Base-by-base conservation (phyloP, 2,329 filamentous ascomycete genomes). In the Trichothecium roseum region DNA sequence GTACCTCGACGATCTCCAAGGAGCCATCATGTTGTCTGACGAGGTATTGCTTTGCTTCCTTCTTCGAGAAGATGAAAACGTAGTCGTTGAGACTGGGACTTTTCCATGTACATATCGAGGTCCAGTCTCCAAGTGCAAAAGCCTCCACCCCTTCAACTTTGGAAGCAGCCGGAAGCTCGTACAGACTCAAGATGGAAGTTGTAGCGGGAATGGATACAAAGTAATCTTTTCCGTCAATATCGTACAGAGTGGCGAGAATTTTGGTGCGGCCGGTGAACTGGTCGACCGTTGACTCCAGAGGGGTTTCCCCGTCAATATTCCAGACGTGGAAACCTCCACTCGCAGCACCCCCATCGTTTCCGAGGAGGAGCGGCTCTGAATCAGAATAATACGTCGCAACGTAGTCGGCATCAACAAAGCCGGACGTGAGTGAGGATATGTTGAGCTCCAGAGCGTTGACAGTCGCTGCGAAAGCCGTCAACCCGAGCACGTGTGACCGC, bases 51-150 rank as follows among this genome's bases (percentile, higher is more conserved):
- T 58, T 48, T 2, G 49, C 57, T 28, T 59, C 45, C 1, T 42
- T 48, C 44, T 68, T 68, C 5, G 64, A 64, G 37, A 68, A 66
- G 9, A 68, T 43, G 40, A 57, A 68, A 4, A 68, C 34, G 37
- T 68, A 68, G 24, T 60, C 51, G 29, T 63, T 59, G 2, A 56
- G 57, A 14, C 54, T 60, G 14, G 44, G 45, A 35, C 57, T 63
- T 41, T 53, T 60, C 64, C 62, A 68, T 8, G 54, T 48, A 43
- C 66, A 69, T 5, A 68, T 42, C 1, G 64, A 57, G 12, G 64
- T 66, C 61, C 64, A 68, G 41, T 68, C 64, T 0, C 66, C 64
- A 12, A 66, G 46, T 2, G 56, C 49, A 17, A 49, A 57, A 9
- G 53, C 49, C 27, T 51, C 41, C 4, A 56, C 55, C 5, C 46